Evolutionary conservation across 345 rosid species (phyloP), one percentile per base, ranked within the genome.

Genomic region (Eucalyptus coolabah): DNA sequence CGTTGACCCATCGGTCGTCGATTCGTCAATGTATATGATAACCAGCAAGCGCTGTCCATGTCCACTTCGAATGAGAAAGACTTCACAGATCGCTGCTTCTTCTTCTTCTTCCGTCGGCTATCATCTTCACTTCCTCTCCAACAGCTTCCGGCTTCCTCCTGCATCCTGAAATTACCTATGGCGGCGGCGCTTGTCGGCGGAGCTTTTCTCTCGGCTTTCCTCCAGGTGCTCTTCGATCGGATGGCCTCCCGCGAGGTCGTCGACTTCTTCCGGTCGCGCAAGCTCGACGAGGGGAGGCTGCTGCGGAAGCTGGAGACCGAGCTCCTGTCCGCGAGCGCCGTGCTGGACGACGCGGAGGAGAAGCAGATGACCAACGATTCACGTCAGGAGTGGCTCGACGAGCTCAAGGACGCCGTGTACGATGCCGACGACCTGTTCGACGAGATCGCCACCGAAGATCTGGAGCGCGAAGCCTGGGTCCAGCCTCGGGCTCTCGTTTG

Each of bases 361-460:
- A 89, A 89, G 82, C 91, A 88, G 60, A 37, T 86, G 86, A 89
- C 32, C 40, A 56, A 86, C 26, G 54, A 34, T 3, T 3, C 4
- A 0, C 34, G 89, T 91, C 86, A 82, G 30, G 0, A 24, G 14
- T 91, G 93, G 90, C 18, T 91, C 51, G 30, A n/a, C 17, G 67
- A 91, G 12, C 89, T 88, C 67, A 47, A 26, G 90, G 90, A 91
- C 37, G 51, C 89, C 56, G 87, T 85, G 5, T 92, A 90, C 28
- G 91, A 92, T 3, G 82, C 87, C 4, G 91, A 91, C 30, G 92
- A 92, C 87, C 42, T 92, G 19, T 37, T 92, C 51, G 92, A 92
- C 24, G 89, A 92, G 88, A 89, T 92, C 47, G 72, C 89, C 5
- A 51, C 89, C 1, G 69, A 87, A 9, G 89, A 88, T 30, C 8